Conservation (phyloP, 495 filamentous ascomycete genomes). For the Podospora didyma region DNA sequence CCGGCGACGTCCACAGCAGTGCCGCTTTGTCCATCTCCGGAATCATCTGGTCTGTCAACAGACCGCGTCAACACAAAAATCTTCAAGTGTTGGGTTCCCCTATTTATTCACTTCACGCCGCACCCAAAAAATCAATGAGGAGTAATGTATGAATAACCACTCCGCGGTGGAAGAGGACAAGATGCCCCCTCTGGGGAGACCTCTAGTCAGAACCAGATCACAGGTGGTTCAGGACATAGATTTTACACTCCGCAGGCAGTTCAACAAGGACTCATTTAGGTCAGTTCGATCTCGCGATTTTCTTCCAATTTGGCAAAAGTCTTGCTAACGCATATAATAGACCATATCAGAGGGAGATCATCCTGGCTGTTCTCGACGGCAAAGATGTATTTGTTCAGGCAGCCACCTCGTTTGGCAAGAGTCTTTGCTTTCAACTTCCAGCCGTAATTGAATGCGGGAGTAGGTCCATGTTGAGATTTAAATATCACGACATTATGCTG, state of each 20-base stretch:
- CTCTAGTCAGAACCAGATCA: slow-evolving; percentile 30
- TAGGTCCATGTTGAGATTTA: slow-evolving; percentile 34
- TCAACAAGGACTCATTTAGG: slow-evolving; percentile 73
- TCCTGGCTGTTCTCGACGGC: slow-evolving; percentile 71
- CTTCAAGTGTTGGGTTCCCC: too few species aligned
- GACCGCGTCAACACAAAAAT: too few species aligned
- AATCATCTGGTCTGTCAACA: too few species aligned
- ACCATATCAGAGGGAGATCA: slow-evolving; percentile 84
- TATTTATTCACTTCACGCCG: too few species aligned
- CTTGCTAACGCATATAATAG: slow-evolving; percentile 36
- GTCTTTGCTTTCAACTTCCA: slow-evolving; percentile 88
- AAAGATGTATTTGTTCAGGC: slow-evolving; percentile 94
- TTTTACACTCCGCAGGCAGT: slow-evolving; percentile 78
- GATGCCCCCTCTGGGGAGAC: slow-evolving; percentile 36
- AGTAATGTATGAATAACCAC: too few species aligned
- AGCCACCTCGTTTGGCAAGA: slow-evolving; percentile 95
- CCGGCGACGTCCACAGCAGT: too few species aligned
- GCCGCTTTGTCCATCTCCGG: too few species aligned
- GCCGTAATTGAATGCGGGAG: slow-evolving; percentile 83
- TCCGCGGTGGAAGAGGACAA: too few species aligned
- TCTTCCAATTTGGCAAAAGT: neutral
- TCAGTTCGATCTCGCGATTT: slow-evolving; percentile 22
- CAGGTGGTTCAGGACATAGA: slow-evolving; percentile 65
- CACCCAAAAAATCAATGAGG: too few species aligned
- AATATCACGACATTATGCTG: neutral